phyloP scores from a whole-genome alignment of 192 early-diverging fungal genomes.

The Diversispora epigaea region DNA sequence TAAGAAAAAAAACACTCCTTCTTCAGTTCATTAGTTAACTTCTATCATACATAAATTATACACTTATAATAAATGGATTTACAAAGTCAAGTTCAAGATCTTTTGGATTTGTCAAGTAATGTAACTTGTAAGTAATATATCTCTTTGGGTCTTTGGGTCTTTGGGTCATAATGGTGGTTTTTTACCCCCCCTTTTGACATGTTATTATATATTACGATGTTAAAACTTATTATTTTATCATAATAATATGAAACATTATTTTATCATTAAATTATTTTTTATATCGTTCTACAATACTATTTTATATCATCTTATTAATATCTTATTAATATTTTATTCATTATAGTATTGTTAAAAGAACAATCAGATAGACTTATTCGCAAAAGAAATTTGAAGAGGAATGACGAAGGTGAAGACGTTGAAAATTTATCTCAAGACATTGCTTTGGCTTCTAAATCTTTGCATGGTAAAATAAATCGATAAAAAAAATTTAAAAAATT shows the following conservation, averaged over 20 bases:
- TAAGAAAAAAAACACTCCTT: too few relatives aligned
- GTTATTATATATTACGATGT: too few relatives aligned
- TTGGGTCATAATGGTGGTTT: not conserved
- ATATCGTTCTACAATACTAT: not conserved
- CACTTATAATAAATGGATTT: slow-evolving; percentile 12
- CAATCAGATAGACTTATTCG: slow-evolving; percentile 25
- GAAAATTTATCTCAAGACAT: slow-evolving; percentile 14
- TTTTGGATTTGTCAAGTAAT: slow-evolving; percentile 23
- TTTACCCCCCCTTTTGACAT: too few relatives aligned
- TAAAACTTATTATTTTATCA: too few relatives aligned
- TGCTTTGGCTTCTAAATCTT: slow-evolving; percentile 14
- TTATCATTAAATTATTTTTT: too few relatives aligned
- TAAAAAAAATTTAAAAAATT: not conserved
- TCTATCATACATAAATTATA: too few relatives aligned
- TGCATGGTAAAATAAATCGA: slow-evolving; percentile 7
- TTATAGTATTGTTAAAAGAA: slow-evolving; percentile 25
- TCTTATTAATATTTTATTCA: not conserved
- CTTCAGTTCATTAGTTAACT: too few relatives aligned
- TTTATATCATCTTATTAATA: too few relatives aligned
- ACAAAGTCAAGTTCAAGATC: slow-evolving; percentile 33
- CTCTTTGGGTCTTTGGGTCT: too few relatives aligned
- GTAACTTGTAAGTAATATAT: slow-evolving; percentile 12
- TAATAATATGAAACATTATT: too few relatives aligned
- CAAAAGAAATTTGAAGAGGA: not conserved
- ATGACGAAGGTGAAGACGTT: slow-evolving; percentile 1